These are phyloP conservation scores for Trichoderma pleuroti DNA, from an alignment of 2,329 filamentous ascomycete species.

Conservation along the genomic window DNA sequence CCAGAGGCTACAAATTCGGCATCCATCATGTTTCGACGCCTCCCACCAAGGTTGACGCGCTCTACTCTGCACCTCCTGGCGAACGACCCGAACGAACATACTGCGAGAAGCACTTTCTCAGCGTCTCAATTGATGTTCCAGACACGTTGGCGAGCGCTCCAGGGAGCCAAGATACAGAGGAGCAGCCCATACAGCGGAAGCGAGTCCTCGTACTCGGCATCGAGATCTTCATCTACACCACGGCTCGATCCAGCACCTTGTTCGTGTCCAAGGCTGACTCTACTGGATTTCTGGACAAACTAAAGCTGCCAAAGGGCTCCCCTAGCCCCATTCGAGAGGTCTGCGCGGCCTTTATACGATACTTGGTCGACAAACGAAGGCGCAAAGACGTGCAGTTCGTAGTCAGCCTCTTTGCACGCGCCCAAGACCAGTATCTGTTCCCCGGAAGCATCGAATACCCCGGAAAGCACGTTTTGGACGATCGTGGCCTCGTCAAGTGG, in stretches of 20 bases:
- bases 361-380: slow-evolving; percentile 65
- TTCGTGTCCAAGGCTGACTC: slow-evolving; percentile 98
- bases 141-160: slow-evolving; percentile 21
- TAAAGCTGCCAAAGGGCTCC: slow-evolving; percentile 59
- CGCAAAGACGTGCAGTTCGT: slow-evolving; percentile 66
- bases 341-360: slow-evolving; percentile 70
- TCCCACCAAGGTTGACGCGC: slow-evolving; percentile 66
- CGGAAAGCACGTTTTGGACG: slow-evolving; percentile 87
- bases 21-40: slow-evolving; percentile 87
- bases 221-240: slow-evolving; percentile 85
- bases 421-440: slow-evolving; percentile 92
- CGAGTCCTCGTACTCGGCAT: slow-evolving; percentile 73
- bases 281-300: slow-evolving; percentile 74
- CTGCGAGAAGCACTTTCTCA: slow-evolving; percentile 76
- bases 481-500: slow-evolving; percentile 87
- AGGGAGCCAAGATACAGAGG: slow-evolving; percentile 24
- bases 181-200: slow-evolving; percentile 20
- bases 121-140: slow-evolving; percentile 44
- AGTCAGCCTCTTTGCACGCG: slow-evolving; percentile 85
- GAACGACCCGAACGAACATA: slow-evolving; percentile 72
- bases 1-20: slow-evolving; percentile 56
- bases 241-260: slow-evolving; percentile 73
- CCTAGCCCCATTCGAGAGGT: slow-evolving; percentile 72
- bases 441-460: slow-evolving; percentile 82
- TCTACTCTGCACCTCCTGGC: slow-evolving; percentile 76